Percentiles rank a stretch among this genome's conserved stretches.
These are phyloP conservation scores for Tylopilus sp. DNA, from an alignment of 768 basidiomycete species.

Conservation along the genomic window DNA sequence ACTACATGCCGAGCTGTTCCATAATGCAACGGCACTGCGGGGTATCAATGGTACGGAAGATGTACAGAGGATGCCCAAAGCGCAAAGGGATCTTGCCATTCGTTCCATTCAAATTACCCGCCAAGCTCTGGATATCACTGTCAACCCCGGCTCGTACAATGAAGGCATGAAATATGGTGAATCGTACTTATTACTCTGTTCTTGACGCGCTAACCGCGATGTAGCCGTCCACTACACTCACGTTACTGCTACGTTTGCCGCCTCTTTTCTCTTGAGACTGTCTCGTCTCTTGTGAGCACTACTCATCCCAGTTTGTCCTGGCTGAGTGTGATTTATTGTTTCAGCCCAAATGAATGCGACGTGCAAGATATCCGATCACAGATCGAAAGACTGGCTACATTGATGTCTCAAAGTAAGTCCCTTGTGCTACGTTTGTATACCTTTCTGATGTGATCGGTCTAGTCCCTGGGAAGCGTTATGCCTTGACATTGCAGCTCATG, in stretches of 20 bases:
- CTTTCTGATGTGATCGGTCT: conserved; percentile 10
- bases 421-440: background rate
- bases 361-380: conserved; percentile 67
- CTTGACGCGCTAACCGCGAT: conserved; percentile 3
- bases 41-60: conserved; percentile 86
- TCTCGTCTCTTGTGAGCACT: conserved; percentile 80
- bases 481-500: conserved; percentile 86
- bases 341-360: conserved; percentile 83
- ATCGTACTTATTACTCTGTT: conserved; percentile 17
- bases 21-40: conserved; percentile 77
- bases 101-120: conserved; percentile 81
- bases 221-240: conserved; percentile 88
- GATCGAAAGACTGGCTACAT: conserved; percentile 71
- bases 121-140: conserved; percentile 78
- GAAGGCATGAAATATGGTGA: conserved; percentile 90
- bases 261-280: conserved; percentile 83
- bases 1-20: conserved; percentile 80
- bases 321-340: background rate
- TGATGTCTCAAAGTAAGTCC: conserved; percentile 74
- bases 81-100: conserved; percentile 76
- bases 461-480: conserved; percentile 95
- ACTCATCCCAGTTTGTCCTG: background rate
- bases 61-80: conserved; percentile 75
- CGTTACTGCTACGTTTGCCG: conserved; percentile 90
- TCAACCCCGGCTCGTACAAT: conserved; percentile 78